phyloP scores from a whole-genome alignment of 768 basidiomycete species.

The Russula olivacea region DNA sequence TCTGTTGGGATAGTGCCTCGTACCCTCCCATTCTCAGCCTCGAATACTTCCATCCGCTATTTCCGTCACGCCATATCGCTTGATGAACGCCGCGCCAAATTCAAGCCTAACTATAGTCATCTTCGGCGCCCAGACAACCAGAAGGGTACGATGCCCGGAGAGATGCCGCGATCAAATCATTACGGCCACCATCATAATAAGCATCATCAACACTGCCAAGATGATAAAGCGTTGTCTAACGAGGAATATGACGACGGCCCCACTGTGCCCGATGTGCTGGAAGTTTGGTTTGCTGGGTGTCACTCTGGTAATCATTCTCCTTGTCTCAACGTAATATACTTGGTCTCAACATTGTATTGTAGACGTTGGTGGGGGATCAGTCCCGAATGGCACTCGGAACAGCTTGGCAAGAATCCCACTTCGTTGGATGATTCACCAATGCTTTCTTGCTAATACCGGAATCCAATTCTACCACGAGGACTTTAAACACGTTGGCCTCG shows the following conservation, averaged over 20 bases:
- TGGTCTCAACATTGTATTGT: background rate
- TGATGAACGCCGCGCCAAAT: slow-evolving; percentile 61
- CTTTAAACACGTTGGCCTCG: slow-evolving; percentile 31
- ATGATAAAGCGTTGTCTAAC: slow-evolving; percentile 32
- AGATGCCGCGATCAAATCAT: slow-evolving; percentile 39
- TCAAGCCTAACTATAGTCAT: slow-evolving; percentile 34
- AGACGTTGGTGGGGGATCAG: slow-evolving; percentile 76
- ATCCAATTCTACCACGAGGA: slow-evolving; percentile 35
- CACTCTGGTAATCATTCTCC: slow-evolving; percentile 55
- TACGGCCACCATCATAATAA: slow-evolving; percentile 23
- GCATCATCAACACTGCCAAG: background rate
- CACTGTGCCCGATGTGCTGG: slow-evolving; percentile 53
- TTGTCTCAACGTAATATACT: background rate
- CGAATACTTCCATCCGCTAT: slow-evolving; percentile 55
- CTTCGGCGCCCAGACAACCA: slow-evolving; percentile 34
- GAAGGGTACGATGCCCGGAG: slow-evolving; percentile 44
- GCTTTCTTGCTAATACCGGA: slow-evolving; percentile 43
- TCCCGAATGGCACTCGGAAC: slow-evolving; percentile 48
- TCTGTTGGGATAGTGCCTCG: slow-evolving; percentile 67
- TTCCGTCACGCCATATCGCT: slow-evolving; percentile 64
- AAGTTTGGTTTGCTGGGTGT: slow-evolving; percentile 78
- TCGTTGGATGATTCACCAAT: slow-evolving; percentile 51
- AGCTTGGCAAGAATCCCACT: slow-evolving; percentile 65
- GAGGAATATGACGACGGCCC: slow-evolving; percentile 33
- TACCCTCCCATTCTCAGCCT: slow-evolving; percentile 59